Evolutionary conservation across 78 protist species (phyloP), one percentile per base, ranked within the genome.

Genomic region (Dictyostelium intermedium): DNA sequence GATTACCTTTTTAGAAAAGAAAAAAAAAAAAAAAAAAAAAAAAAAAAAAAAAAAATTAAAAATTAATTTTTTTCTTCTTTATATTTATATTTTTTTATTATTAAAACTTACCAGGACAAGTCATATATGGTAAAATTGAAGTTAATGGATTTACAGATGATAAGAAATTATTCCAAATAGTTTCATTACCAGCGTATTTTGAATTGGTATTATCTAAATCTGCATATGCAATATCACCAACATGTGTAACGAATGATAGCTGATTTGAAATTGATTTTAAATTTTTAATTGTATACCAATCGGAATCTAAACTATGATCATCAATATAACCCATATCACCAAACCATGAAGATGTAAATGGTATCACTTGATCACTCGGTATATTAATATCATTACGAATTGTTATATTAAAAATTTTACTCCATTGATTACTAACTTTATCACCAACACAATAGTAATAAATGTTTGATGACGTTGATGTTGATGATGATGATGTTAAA

Each of bases 161-260:
- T 43, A 80, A 70, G 50, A 89, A 89, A 8, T 13, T 16, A 70
- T 78, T 89, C 87, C 87, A 89, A 80, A 80, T 43, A n/a, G 94
- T 80, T 50, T 89, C 60, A 34, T 89, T 89, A 14, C 94, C 94
- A 14, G 8, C n/a, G 18, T 41, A 63, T 13, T 35, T 23, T n/a
- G 82, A 39, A 35, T 30, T 7, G 4, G 43, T 39, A 37, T 9
- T 34, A 74, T 53, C 34, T 2, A 79, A 56, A 80, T 89, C 94
- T 6, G 94, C 94, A 47, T 89, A 89, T 3, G 87, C 94, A 70
- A 89, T 89, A 43, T 89, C 94, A 45, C 94, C 94, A 45, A 89
- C 85, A 70, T 89, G 94, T 4, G 82, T 18, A 5, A 87, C 30
- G n/a, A 70, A 50, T 32, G 76, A 32, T 37, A 77, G 43, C 20